Percentiles rank a stretch among this genome's conserved stretches.
Conservation (phyloP, 768 basidiomycete species). For the Macrocybe gigantea region DNA sequence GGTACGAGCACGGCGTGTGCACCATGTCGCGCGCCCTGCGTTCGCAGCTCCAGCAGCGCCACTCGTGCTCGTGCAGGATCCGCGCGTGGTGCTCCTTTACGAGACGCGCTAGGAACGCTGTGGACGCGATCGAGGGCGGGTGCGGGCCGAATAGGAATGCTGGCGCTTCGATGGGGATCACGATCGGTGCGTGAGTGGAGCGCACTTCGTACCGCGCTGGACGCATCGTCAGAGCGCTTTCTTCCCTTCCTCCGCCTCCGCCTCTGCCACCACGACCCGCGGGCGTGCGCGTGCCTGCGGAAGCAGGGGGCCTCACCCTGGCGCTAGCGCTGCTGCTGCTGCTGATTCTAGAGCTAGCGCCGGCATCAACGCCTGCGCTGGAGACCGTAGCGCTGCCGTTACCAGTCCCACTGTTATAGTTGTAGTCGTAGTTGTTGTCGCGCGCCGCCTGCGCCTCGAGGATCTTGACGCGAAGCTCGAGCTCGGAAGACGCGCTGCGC, state of each 20-base stretch:
- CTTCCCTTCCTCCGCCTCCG: background rate
- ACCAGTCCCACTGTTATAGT: too few relatives aligned
- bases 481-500: background rate
- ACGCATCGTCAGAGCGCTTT: background rate
- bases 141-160: background rate
- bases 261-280: too few relatives aligned
- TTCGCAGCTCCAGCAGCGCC: slow-evolving; percentile 5
- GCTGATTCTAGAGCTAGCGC: too few relatives aligned
- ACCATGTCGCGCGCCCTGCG: slow-evolving; percentile 1
- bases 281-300: too few relatives aligned
- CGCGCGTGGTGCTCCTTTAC: slow-evolving; percentile 5
- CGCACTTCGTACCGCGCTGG: slow-evolving; percentile 2
- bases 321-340: too few relatives aligned
- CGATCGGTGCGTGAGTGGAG: background rate
- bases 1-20: slow-evolving; percentile 5
- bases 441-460: background rate
- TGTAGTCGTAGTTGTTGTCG: background rate
- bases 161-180: background rate
- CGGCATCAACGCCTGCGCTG: too few relatives aligned
- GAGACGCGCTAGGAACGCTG: slow-evolving; percentile 1
- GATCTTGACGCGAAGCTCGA: background rate
- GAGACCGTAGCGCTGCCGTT: too few relatives aligned
- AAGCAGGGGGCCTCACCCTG: too few relatives aligned
- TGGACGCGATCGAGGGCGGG: slow-evolving; percentile 1
- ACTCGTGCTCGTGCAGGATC: slow-evolving; percentile 3